Evolutionary conservation across 2,329 filamentous ascomycete species (phyloP).

Genomic region (Aspergillus sp.): DNA sequence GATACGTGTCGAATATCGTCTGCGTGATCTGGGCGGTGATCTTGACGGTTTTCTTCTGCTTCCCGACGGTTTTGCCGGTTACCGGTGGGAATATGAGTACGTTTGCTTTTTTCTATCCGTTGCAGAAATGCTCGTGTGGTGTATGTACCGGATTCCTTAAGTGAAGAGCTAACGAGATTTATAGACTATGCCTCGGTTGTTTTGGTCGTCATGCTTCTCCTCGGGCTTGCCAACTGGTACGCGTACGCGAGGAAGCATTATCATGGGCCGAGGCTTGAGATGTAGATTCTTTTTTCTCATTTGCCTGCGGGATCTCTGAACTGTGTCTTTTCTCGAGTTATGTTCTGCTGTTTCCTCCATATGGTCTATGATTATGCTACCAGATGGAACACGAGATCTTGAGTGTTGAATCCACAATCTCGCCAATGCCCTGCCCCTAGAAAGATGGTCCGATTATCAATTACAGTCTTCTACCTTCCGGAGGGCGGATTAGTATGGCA

Average conservation of each 20-base stretch:
- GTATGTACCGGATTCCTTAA: too few species aligned
- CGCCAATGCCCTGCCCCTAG: too few species aligned
- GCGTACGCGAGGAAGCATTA: constrained; percentile 25
- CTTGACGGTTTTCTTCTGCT: constrained; percentile 28
- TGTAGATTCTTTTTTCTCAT: not conserved
- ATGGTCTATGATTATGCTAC: too few species aligned
- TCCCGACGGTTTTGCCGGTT: constrained; percentile 24
- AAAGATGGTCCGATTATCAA: too few species aligned
- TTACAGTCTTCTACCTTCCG: too few species aligned
- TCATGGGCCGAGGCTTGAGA: constrained; percentile 28
- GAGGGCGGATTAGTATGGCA: too few species aligned
- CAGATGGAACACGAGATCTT: too few species aligned
- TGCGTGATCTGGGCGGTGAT: constrained; percentile 27
- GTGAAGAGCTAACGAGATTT: not conserved
- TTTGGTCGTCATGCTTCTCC: constrained; percentile 24
- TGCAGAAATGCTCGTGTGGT: too few species aligned
- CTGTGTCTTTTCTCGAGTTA: too few species aligned
- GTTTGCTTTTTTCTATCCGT: not conserved
- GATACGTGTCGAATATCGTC: constrained; percentile 21
- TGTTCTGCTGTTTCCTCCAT: too few species aligned
- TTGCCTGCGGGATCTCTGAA: too few species aligned
- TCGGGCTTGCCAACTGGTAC: constrained; percentile 28
- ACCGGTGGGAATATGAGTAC: constrained; percentile 31
- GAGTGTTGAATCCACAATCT: too few species aligned
- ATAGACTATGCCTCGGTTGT: constrained; percentile 29